Evolutionary conservation across 2,329 filamentous ascomycete species (phyloP), one percentile per base, ranked within the genome.

Genomic region (Ilyonectria mors-panacis): DNA sequence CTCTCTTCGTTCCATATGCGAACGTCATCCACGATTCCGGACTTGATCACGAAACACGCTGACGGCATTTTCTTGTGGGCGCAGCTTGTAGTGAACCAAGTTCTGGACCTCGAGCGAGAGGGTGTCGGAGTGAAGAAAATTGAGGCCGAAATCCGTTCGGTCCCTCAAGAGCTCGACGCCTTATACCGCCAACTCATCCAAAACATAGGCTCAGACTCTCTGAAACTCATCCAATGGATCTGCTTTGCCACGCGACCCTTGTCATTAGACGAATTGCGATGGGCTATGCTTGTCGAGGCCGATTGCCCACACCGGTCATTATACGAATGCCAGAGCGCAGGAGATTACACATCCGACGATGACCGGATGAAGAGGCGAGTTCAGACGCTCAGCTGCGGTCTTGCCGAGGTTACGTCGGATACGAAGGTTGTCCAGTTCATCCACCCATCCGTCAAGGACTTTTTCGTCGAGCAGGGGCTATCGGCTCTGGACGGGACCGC

Each of bases 31-130:
- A 26, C 3, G 23, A 26, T 26, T 26, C 23, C 3, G 23, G 23
- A 26, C 3, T 26, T 26, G 23, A 26, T 26, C 23, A 26, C 23
- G 23, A 26, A 26, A 26, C 23, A 4, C 23, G 3, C 81, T 2
- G 23, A 58, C 0, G 80, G 81, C 2, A 63, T 82, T 6, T 83
- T 82, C 58, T 66, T 81, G 19, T 83, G 81, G 81, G 79, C 78
- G 0, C 54, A 33, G n/a, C 70, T 83, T 13, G 78, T 26, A 4
- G 67, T 76, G 6, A 44, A 72, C 0, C 48, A 44, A 19, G 70
- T 72, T 13, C 21, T 75, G 0, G 4, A 63, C 0, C 68, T 78
- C 10, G 45, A 74, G 1, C 28, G 21, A 0, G 33, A 69, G 2
- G 73, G 74, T 1, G 28, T 21, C 2, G 19, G 28, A 1, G 6